Percentiles rank a stretch among this genome's conserved stretches.
phyloP scores from a whole-genome alignment of 441 rosid genomes.

The Francoa sonchifolia region DNA sequence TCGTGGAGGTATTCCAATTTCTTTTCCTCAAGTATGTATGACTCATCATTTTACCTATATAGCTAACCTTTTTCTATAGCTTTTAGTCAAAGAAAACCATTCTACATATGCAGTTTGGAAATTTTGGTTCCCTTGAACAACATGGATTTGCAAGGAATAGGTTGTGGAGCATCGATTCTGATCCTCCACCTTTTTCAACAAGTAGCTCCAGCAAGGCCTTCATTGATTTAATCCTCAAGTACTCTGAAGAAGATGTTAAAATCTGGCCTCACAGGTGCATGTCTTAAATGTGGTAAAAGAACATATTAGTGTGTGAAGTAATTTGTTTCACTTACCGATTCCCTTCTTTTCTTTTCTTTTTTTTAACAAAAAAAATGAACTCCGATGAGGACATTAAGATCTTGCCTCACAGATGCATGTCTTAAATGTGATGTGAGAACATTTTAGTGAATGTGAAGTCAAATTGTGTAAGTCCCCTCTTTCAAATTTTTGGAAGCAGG shows the following conservation, averaged over 20 bases:
- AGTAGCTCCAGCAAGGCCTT: conserved; percentile 34
- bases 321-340: no score
- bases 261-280: conserved; percentile 54
- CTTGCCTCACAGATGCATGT: conserved; percentile 49
- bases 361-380: conserved; percentile 30
- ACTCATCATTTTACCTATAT: conserved; percentile 3
- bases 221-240: conserved; percentile 37
- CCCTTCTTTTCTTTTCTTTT: conserved; percentile 46
- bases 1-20: conserved; percentile 64
- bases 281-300: not conserved
- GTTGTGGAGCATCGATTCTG: conserved; percentile 62
- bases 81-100: not conserved
- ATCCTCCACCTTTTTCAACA: conserved; percentile 48
- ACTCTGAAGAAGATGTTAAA: conserved; percentile 39
- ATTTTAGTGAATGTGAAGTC: not conserved
- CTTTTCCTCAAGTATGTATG: conserved; percentile 46
- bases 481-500: no score
- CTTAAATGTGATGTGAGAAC: not conserved
- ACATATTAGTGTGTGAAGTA: no score
- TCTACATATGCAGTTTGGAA: conserved; percentile 46
- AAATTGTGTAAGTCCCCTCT: not conserved
- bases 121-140: conserved; percentile 50
- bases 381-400: conserved; percentile 39
- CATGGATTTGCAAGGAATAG: conserved; percentile 96
- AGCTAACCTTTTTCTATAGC: not conserved